phyloP scores from a whole-genome alignment of 345 rosid genomes.

The Erucastrum elatum region DNA sequence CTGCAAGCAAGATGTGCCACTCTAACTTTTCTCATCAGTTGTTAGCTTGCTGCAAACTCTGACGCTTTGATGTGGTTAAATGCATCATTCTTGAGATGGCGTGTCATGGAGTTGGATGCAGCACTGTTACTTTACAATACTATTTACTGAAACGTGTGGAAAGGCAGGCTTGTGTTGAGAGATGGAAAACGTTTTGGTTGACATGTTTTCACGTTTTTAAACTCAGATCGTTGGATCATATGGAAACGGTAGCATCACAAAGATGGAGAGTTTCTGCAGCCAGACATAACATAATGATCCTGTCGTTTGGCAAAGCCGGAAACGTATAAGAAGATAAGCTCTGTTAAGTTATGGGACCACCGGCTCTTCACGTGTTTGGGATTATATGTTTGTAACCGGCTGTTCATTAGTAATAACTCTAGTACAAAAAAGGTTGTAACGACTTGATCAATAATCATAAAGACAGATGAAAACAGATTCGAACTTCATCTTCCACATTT shows the following conservation, averaged over 20 bases:
- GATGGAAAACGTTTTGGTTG: no score
- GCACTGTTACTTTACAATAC: constrained; percentile 32
- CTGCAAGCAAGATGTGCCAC: constrained; percentile 77
- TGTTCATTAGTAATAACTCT: background rate
- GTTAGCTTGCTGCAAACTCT: constrained; percentile 48
- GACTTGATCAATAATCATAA: background rate
- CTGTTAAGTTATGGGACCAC: no score
- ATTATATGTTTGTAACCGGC: background rate
- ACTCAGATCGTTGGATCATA: constrained; percentile 45
- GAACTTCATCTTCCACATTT: background rate
- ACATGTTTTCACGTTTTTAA: constrained; percentile 50
- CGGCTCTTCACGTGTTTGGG: no score
- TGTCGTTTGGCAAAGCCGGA: no score
- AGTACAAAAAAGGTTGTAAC: background rate
- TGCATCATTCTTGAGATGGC: constrained; percentile 60
- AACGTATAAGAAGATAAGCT: no score
- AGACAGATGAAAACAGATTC: background rate
- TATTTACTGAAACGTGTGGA: constrained; percentile 57
- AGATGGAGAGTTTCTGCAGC: no score
- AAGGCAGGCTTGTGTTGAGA: constrained; percentile 61
- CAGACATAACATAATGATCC: no score
- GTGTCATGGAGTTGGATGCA: constrained; percentile 52
- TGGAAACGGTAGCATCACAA: no score
- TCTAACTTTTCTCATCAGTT: constrained; percentile 56
- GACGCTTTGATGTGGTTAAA: constrained; percentile 54